A percentile compares a stretch with the other conserved stretches of the same genome.
phyloP scores from a whole-genome alignment of 257 asterid genomes.

The Gentiana dahurica region DNA sequence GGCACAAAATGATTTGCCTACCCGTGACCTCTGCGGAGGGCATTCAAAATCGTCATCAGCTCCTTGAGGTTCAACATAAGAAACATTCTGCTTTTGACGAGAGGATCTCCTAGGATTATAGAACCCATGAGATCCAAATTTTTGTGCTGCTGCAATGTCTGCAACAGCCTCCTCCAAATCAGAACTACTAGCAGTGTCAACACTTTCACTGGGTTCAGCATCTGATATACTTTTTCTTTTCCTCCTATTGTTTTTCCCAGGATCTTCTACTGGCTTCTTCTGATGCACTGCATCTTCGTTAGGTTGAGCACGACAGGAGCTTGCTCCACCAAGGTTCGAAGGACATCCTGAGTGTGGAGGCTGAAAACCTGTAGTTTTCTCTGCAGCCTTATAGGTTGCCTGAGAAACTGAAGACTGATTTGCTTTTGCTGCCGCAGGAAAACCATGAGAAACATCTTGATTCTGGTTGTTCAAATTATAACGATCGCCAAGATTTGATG shows the following conservation, averaged over 20 bases:
- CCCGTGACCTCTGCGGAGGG: slow-evolving; percentile 25
- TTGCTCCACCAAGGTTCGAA: background rate
- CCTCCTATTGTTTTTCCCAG: slow-evolving; percentile 21
- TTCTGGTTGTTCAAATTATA: slow-evolving; percentile 8
- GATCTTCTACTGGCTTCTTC: slow-evolving; percentile 9
- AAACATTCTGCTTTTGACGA: slow-evolving; percentile 46
- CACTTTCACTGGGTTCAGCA: slow-evolving; percentile 45
- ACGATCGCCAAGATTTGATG: slow-evolving; percentile 24
- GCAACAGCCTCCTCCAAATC: slow-evolving; percentile 21
- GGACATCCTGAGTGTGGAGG: slow-evolving; percentile 15
- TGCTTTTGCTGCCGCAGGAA: slow-evolving; percentile 15
- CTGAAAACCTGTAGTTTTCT: slow-evolving; percentile 13
- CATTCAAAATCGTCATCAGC: slow-evolving; percentile 27
- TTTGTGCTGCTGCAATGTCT: slow-evolving; percentile 16
- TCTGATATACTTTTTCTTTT: slow-evolving; percentile 37
- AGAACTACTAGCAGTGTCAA: slow-evolving; percentile 35
- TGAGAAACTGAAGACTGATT: slow-evolving; percentile 16
- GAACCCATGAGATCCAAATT: slow-evolving; percentile 23
- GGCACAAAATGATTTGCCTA: slow-evolving; percentile 20
- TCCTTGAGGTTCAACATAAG: slow-evolving; percentile 40
- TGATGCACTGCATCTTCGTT: slow-evolving; percentile 10
- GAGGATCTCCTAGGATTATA: slow-evolving; percentile 44
- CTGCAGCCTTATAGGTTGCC: background rate
- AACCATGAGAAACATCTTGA: background rate
- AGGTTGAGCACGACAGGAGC: slow-evolving; percentile 11